These are phyloP conservation scores for Asparagopsis taxiformis DNA, from an alignment of 31 red algal genomes.

Conservation along the genomic window DNA sequence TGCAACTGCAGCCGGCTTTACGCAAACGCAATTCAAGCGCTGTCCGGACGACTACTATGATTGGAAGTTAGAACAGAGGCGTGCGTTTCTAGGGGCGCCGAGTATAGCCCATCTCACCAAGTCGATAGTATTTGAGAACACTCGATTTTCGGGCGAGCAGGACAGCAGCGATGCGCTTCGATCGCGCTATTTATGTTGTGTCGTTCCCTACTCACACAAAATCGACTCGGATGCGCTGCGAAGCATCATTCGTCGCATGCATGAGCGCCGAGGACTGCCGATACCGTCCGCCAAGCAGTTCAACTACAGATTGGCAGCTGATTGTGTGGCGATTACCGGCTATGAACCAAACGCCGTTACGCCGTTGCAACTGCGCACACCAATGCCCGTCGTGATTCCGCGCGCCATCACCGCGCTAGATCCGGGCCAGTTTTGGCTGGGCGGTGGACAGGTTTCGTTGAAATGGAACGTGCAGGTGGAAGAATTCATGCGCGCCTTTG, in stretches of 20 bases:
- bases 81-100: constrained; percentile 42
- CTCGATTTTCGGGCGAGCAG: constrained; percentile 6
- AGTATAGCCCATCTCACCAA: constrained; percentile 47
- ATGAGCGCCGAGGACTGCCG: constrained; percentile 8
- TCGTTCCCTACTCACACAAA: constrained; percentile 53
- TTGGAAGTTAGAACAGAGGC: constrained; percentile 53
- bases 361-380: constrained; percentile 45
- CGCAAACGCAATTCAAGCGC: constrained; percentile 36
- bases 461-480: constrained; percentile 55
- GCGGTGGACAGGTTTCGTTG: constrained; percentile 71
- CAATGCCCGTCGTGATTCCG: constrained; percentile 60
- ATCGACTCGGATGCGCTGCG: constrained; percentile 32
- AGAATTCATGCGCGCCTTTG: constrained; percentile 43
- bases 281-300: constrained; percentile 17
- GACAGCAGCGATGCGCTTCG: constrained; percentile 7
- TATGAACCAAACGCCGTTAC: constrained; percentile 77
- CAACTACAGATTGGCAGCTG: constrained; percentile 55
- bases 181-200: constrained; percentile 47
- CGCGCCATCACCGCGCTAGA: constrained; percentile 23
- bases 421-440: constrained; percentile 51
- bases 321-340: constrained; percentile 65
- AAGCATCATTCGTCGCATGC: constrained; percentile 19
- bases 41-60: constrained; percentile 53
- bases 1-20: constrained; percentile 31
- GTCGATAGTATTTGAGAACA: constrained; percentile 66